These are phyloP conservation scores for Scedosporium minutisporum DNA, from an alignment of 2,329 filamentous ascomycete species.

Conservation along the genomic window DNA sequence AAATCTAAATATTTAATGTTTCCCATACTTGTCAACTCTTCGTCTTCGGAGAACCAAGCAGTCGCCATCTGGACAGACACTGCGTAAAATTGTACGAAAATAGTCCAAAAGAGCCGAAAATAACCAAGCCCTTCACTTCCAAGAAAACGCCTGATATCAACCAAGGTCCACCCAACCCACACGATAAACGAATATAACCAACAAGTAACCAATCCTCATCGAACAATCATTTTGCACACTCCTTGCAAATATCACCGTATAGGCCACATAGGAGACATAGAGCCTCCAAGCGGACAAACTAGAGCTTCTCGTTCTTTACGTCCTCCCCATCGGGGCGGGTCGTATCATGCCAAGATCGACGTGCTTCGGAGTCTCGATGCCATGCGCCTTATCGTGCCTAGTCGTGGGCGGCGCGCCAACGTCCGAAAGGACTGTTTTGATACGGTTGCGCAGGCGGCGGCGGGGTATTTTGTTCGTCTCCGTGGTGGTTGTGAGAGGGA, in stretches of 20 bases:
- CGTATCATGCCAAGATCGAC: slow-evolving; percentile 10
- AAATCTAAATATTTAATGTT: no score
- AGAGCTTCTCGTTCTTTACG: not conserved
- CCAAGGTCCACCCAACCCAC: not conserved
- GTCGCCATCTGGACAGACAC: no score
- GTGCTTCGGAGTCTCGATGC: slow-evolving; percentile 9
- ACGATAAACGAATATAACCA: not conserved
- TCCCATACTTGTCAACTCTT: no score
- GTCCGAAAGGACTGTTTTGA: slow-evolving; percentile 10
- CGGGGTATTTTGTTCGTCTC: not conserved
- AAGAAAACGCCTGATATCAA: not conserved
- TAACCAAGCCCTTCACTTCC: not conserved
- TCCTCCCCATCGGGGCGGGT: slow-evolving; percentile 8
- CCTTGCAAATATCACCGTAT: no score
- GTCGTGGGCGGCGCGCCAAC: slow-evolving; percentile 11
- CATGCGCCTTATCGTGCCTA: slow-evolving; percentile 10
- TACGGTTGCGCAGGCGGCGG: slow-evolving; percentile 1
- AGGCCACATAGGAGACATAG: no score
- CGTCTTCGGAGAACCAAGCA: no score
- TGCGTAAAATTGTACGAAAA: not conserved
- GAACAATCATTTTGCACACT: no score
- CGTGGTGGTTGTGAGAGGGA: not conserved
- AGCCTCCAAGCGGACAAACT: no score
- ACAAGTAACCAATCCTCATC: not conserved
- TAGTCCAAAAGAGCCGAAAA: not conserved